Conservation (phyloP, 1,284 basidiomycete species). For the Cutaneotrichosporon sp. region DNA sequence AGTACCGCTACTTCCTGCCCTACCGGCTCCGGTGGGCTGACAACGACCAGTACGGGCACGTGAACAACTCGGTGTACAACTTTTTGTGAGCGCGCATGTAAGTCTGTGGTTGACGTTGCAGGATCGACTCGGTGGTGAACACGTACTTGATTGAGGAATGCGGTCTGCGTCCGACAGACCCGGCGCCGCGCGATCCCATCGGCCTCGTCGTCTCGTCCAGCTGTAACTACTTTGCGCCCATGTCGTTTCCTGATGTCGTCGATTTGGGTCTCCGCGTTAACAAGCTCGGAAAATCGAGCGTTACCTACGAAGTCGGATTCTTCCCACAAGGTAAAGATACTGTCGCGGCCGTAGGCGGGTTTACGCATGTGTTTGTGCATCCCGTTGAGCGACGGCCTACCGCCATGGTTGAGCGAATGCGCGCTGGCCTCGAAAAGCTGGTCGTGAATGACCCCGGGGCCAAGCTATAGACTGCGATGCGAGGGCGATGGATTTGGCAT, state of each 20-base stretch:
- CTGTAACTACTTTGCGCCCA: slow-evolving; percentile 19
- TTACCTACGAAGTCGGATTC: slow-evolving; percentile 21
- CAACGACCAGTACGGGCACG: slow-evolving; percentile 19
- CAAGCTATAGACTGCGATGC: background rate
- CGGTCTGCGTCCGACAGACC: slow-evolving; percentile 13
- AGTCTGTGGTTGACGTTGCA: slow-evolving; percentile 5
- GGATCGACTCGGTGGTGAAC: slow-evolving; percentile 20
- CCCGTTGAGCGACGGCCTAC: slow-evolving; percentile 12
- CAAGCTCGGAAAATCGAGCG: slow-evolving; percentile 15
- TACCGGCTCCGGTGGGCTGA: slow-evolving; percentile 19
- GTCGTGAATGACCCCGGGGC: background rate
- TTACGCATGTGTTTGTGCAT: slow-evolving; percentile 20
- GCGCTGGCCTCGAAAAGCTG: slow-evolving; percentile 7
- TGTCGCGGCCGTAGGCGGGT: slow-evolving; percentile 15
- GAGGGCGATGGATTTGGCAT: no score
- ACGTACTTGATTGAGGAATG: slow-evolving; percentile 16
- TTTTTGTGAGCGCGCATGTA: slow-evolving; percentile 8
- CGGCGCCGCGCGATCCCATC: slow-evolving; percentile 12
- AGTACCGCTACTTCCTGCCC: slow-evolving; percentile 13
- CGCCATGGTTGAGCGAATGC: slow-evolving; percentile 12
- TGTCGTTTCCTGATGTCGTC: slow-evolving; percentile 16
- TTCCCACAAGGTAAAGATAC: slow-evolving; percentile 3
- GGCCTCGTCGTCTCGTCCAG: slow-evolving; percentile 14
- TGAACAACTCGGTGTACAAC: slow-evolving; percentile 21
- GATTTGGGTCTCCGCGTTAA: slow-evolving; percentile 16